Evolutionary conservation across 768 basidiomycete species (phyloP).

Genomic region (Rhizopogon rudus): DNA sequence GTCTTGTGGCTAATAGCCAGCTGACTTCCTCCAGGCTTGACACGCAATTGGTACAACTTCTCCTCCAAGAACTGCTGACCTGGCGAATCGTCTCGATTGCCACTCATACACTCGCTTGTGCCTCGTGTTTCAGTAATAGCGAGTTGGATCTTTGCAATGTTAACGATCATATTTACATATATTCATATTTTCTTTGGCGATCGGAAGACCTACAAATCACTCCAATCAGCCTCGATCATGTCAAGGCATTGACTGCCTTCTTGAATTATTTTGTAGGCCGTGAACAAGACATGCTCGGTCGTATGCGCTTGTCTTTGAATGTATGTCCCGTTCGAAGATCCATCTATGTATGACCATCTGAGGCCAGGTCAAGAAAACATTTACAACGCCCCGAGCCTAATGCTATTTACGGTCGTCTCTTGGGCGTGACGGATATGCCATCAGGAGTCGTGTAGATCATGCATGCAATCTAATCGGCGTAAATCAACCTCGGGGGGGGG

Average conservation of each 20-base stretch:
- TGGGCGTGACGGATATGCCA: background rate
- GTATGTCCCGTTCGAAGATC: background rate
- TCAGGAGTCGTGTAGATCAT: no score
- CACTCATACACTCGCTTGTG: conserved; percentile 33
- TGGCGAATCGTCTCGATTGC: conserved; percentile 67
- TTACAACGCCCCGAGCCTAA: no score
- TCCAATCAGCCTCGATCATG: background rate
- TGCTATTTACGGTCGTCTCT: background rate
- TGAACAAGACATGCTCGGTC: background rate
- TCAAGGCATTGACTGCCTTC: background rate
- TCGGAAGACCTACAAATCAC: background rate
- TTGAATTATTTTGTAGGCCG: background rate
- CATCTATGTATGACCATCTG: no score
- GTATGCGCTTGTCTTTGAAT: background rate
- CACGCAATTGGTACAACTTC: conserved; percentile 73
- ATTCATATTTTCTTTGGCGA: background rate
- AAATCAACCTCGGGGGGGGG: no score
- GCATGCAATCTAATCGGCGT: no score
- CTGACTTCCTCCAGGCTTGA: conserved; percentile 63
- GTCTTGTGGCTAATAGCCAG: conserved; percentile 67
- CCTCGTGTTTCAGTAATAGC: conserved; percentile 26
- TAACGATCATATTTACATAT: background rate
- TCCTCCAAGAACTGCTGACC: conserved; percentile 79
- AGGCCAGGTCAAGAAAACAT: no score
- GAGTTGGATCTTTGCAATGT: background rate